Evolutionary conservation across 2,329 filamentous ascomycete genomes (phyloP), one percentile per base, ranked within the genome.

Genomic region (Raffaelea ambrosiae): DNA sequence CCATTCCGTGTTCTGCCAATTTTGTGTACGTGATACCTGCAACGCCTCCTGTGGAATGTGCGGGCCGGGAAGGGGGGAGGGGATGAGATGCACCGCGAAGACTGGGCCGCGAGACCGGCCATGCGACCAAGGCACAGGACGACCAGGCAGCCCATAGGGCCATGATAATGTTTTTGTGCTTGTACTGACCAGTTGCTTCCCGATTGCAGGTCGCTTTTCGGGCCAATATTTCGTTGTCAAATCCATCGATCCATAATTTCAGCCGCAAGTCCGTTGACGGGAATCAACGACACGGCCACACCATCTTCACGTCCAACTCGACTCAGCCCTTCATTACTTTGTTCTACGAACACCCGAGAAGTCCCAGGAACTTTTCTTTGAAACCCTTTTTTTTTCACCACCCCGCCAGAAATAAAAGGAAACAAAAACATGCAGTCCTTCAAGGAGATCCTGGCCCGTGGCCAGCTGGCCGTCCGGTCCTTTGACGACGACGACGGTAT

Each of bases 401-500:
- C 10, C 29, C 21, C 16, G 21, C 20, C 43, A 47, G 16, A 11
- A 18, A 48, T 33, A 20, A 14, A 22, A 33, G 23, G 43, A 23
- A 22, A 36, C 41, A 16, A 21, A 48, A 58, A 46, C 44, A 69
- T 70, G 66, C 62, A 63, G 56, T 62, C 65, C 42, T 60, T 70
- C 56, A 63, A 59, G 51, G 61, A 57, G 46, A 52, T 69, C 51
- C 48, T 67, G 46, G 58, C 66, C 57, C 66, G 70, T 53, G 61
- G 64, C 63, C 56, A 61, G 49, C 58, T 83, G 54, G 68, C 74
- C 57, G 64, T 68, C 60, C 76, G 80, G 57, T 67, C 66, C 51
- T 70, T 74, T 54, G 44, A 43, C 20, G 26, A 29, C 40, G 16
- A 13, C 42, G 23, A 21, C 21, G 19, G 29, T 19, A 68, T 29